Base-by-base conservation (phyloP, 306 rosid species). In the Castanopsis chinensis region DNA sequence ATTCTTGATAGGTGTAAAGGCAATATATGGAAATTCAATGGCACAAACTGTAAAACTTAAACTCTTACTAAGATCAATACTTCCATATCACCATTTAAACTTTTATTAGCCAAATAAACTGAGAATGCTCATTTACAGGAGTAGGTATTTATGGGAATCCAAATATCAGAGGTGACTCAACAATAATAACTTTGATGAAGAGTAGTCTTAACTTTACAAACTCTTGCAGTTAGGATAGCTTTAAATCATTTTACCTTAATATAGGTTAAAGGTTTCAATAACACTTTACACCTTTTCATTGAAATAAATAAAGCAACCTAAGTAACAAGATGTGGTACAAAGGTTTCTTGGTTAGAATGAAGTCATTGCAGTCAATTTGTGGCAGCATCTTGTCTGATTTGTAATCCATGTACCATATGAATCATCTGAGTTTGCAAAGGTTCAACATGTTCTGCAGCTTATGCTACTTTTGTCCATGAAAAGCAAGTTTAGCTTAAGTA, bases 381-480 rank as follows among this genome's bases (percentile, higher is more conserved):
- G 72, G 72, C 20, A 32, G 10, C 72, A 35, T 68, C 28, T 35
- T 68, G 28, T 19, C 52, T 19, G 51, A 68, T 37, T 65, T 68
- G 28, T 35, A 19, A 68, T 68, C 28, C 17, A 33, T 68, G 52
- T 19, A 17, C 71, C 25, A n/a, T 33, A 33, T 15, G 52, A 68
- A 37, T 8, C 27, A 10, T 68, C 37, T 35, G 72, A 67, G 72
- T 14, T 33, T 67, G 27, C 52, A 35, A 67, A 67, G 19, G 12
- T 67, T 67, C 21, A 15, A 18, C 20, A 27, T 27, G 27, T 35
- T 67, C 51, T 35, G 52, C 72, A 67, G 72, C 32, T 80, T 82
- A 67, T 52, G 32, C 61, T n/a, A n/a, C n/a, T 78, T 74, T 74
- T 78, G 68, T 74, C 64, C 43, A 71, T 77, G 56, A 68, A 75